Evolutionary conservation across 2,329 filamentous ascomycete genomes (phyloP), one percentile per base, ranked within the genome.

Genomic region (Botrytis galanthina): DNA sequence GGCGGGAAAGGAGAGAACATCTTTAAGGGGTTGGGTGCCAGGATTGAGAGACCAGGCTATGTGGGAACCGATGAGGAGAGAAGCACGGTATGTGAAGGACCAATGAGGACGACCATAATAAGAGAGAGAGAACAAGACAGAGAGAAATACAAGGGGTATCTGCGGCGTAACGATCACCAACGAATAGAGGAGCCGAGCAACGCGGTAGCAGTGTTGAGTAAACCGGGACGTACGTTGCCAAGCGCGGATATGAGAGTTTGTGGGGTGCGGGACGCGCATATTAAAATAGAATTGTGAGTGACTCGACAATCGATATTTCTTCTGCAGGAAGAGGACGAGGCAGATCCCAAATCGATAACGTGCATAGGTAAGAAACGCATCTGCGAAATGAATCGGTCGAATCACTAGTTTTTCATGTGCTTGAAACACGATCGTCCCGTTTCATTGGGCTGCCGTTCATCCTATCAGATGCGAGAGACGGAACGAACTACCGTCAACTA

Each of bases 1-100:
- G 64, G 63, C 63, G 63, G 29, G 29, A 16, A 66, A 18, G 32
- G 63, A 66, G 63, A 48, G 18, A 20, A 66, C 63, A 29, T 66
- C 63, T 14, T 66, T 16, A 22, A 26, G 32, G 29, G 64, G 64
- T 32, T 57, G 64, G 35, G 64, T 68, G 6, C 64, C 46, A n/a
- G 35, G 64, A n/a, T 68, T n/a, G 8, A 57, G 10, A 39, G 46
- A 39, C 48, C 48, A 68, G 48, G 4, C n/a, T 29, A 42, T 29
- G n/a, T 68, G 12, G 35, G 64, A 29, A 18, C 35, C 35, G 4
- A 57, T 29, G 35, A 54, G 35, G n/a, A 67, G n/a, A 16, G 9
- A 4, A 7, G 35, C 18, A 9, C 26, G 64, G 35, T 68, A 68
- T 22, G 6, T 22, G 18, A 68, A 68, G 26, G 64, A 57, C 48